Percentiles rank a stretch among this genome's conserved stretches.
Evolutionary conservation across 805 yeast species (phyloP).

Genomic region (Blastobotrys americana): DNA sequence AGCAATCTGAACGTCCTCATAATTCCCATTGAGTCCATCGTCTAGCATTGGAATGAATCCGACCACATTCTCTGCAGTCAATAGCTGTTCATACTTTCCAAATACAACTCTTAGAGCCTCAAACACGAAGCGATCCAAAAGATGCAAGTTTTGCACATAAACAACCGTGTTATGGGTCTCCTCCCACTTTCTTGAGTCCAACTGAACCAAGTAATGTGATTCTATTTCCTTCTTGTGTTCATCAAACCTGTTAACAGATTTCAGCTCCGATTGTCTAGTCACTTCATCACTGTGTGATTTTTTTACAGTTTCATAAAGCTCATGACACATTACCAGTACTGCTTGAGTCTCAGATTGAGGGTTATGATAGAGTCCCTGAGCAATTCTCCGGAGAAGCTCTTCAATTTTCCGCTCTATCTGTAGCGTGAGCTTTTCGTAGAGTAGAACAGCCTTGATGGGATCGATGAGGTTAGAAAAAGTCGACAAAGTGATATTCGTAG

Average conservation of each 20-base stretch:
- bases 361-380: constrained; percentile 75
- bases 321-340: constrained; percentile 64
- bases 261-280: constrained; percentile 2
- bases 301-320: constrained; percentile 41
- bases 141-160: constrained; percentile 47
- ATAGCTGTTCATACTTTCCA: constrained; percentile 51
- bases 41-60: constrained; percentile 73
- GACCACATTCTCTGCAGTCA: constrained; percentile 51
- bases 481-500: constrained; percentile 53
- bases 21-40: constrained; percentile 51
- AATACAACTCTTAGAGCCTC: constrained; percentile 70
- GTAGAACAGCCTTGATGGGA: constrained; percentile 59
- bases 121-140: constrained; percentile 67
- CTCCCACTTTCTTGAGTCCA: constrained; percentile 40
- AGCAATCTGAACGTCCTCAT: constrained; percentile 70
- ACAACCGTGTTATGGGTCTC: constrained; percentile 20
- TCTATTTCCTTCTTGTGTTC: constrained; percentile 36
- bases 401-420: constrained; percentile 69
- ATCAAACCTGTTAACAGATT: constrained; percentile 14
- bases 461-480: constrained; percentile 50
- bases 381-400: constrained; percentile 67
- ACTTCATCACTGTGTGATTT: constrained; percentile 21
- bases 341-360: constrained; percentile 49
- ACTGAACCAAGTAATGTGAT: constrained; percentile 67
- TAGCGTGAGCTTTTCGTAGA: constrained; percentile 56